Base-by-base conservation (phyloP, 768 basidiomycete genomes). In the Phlebiopsis flavidoalba region DNA sequence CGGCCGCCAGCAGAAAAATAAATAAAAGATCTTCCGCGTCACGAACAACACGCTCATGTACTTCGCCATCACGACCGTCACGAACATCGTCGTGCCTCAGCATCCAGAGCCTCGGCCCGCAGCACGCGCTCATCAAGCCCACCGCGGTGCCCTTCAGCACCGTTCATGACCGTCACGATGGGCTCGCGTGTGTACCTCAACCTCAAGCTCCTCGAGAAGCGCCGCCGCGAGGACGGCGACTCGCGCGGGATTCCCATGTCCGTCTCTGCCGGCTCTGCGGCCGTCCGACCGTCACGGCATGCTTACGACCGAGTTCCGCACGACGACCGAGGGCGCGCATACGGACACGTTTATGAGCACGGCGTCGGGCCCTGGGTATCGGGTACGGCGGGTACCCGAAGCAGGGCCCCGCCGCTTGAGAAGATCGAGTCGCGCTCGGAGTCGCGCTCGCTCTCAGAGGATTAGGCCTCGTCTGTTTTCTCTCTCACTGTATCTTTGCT, bases 151-250 rank as follows among this genome's bases (percentile, higher is more conserved):
- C 61, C 58, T 17, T 59, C 63, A 47, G 33, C 57, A n/a, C 60
- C 61, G 7, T 48, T 50, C 52, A 60, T 43, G 73, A 71, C 4
- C 79, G 65, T 19, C 74, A 71, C 2, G 77, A 78, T 64, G 63
- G 63, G 53, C n/a, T 52, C 50, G 31, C 63, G 63, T 51, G 63
- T 64, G 21, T 64, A 64, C 58, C 63, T 64, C 53, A 59, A 64
- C 57, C 51, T 62, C 19, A 57, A 58, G 51, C 57, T 62, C 46
- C 37, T 48, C 43, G 57, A 58, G 19, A 50, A 48, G 22, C 45
- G 48, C 22, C 57, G 57, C n/a, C 53, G 24, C 5, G 48, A 19
- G 19, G 48, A 49, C 14, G 48, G 40, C 8, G 40, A 43, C 40
- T 43, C 40, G 40, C 40, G 40, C 8, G 17, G 40, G 3, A 43